Base-by-base conservation (phyloP, 2,329 filamentous ascomycete species). In the Lecanicillium sp. region DNA sequence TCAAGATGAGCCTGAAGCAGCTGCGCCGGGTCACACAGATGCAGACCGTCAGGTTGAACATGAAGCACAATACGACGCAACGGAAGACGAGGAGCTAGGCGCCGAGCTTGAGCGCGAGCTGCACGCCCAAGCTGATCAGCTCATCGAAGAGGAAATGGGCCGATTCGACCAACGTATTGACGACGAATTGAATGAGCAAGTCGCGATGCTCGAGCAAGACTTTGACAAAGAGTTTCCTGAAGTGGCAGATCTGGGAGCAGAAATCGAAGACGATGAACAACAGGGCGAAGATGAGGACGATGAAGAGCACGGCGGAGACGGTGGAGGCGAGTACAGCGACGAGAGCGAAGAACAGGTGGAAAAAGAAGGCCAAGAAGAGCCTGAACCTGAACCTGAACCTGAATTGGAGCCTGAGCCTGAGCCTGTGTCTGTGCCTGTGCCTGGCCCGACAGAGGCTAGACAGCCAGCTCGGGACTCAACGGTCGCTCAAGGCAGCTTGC, bases 391-490 rank as follows among this genome's bases (percentile, higher is more conserved):
- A 32, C n/a, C 17, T 14, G 44, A 47, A 21, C 33, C 27, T 32
- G 35, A 39, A 47, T 9, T n/a, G n/a, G 39, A 29, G 26, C 4
- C n/a, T 24, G 44, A 35, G 20, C 26, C 12, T 6, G 45, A 35
- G 14, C 19, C n/a, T 26, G 19, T n/a, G n/a, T n/a, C n/a, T n/a
- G 26, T 29, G 26, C 26, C 12, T 29, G 12, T 59, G n/a, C 33
- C 48, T 32, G 43, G 45, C 10, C 54, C 48, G 11, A 27, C 58
- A 10, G 54, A 51, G 9, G 52, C 53, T 35, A 55, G 52, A 17
- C 55, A 54, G 7, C 50, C 53, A 2, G 24, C 48, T 14, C 47
- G 51, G 1, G 50, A 54, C 23, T 60, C 61, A 4, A 55, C 58
- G 10, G 20, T 26, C 26, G 12, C 7, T 14, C 12, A 27, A 21